Conservation (phyloP, 2,329 filamentous ascomycete species). For the Colletotrichum sp. region DNA sequence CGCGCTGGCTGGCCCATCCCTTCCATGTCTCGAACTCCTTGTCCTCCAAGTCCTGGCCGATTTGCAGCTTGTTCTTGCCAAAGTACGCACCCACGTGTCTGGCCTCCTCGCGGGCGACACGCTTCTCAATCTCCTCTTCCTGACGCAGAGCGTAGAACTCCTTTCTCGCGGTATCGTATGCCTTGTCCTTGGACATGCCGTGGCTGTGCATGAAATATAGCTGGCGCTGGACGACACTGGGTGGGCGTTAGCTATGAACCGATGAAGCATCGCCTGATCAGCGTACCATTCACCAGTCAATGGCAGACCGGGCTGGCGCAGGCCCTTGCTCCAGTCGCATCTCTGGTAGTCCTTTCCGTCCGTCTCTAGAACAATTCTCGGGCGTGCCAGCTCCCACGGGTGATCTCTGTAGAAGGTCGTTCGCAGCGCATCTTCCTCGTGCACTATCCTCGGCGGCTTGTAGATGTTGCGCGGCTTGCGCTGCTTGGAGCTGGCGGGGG, state of each 20-base stretch:
- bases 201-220: constrained; percentile 78
- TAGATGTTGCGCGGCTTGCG: constrained; percentile 78
- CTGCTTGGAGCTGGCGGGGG: constrained; percentile 44
- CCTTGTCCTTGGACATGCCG: constrained; percentile 65
- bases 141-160: constrained; percentile 91
- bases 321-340: constrained; percentile 78
- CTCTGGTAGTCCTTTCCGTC: constrained; percentile 81
- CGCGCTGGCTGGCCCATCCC: constrained; percentile 68
- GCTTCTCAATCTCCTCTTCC: constrained; percentile 79
- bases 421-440: constrained; percentile 84
- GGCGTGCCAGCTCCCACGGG: constrained; percentile 94
- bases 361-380: constrained; percentile 81
- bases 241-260: constrained; percentile 19
- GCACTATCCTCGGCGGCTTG: constrained; percentile 77
- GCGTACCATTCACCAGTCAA: constrained; percentile 84
- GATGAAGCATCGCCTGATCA: not conserved
- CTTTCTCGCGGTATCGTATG: constrained; percentile 86
- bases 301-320: constrained; percentile 76
- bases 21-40: constrained; percentile 84
- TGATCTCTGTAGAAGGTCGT: constrained; percentile 89
- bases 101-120: constrained; percentile 88
- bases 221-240: constrained; percentile 90
- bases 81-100: constrained; percentile 87
- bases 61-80: constrained; percentile 74
- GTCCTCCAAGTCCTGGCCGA: constrained; percentile 85